A percentile compares a stretch with the other conserved stretches of the same genome.
Conservation (phyloP, 176 grass and related monocot species). For the Typha latifolia region DNA sequence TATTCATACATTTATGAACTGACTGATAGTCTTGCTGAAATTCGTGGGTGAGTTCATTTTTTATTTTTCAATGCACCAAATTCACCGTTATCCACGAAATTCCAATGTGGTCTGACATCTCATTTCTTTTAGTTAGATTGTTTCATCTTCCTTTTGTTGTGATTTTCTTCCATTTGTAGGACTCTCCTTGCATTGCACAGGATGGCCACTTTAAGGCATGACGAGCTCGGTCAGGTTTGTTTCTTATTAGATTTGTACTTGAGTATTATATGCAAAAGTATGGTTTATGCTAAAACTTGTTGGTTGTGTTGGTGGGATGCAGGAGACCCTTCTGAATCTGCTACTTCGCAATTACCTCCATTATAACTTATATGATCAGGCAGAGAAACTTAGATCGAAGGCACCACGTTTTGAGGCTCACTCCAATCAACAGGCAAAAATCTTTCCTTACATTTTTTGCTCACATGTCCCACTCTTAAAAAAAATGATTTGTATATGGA, state of each 20-base stretch:
- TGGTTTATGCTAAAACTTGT: slow-evolving; percentile 3
- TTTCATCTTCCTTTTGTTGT: slow-evolving; percentile 17
- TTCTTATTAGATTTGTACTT: not conserved
- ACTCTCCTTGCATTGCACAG: slow-evolving; percentile 58
- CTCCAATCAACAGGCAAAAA: slow-evolving; percentile 73
- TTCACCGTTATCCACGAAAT: not conserved
- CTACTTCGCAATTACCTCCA: slow-evolving; percentile 98
- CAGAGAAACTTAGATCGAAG: slow-evolving; percentile 91
- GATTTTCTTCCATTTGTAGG: slow-evolving; percentile 28
- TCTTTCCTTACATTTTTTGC: not conserved
- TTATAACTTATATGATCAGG: slow-evolving; percentile 85
- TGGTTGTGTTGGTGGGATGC: slow-evolving; percentile 5
- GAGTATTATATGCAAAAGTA: not conserved
- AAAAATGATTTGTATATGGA: slow-evolving; percentile 2
- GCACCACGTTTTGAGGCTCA: slow-evolving; percentile 91
- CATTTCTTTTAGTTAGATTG: slow-evolving; percentile 1
- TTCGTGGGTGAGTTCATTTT: slow-evolving; percentile 69
- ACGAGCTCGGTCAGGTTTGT: slow-evolving; percentile 90
- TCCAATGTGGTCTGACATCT: not conserved
- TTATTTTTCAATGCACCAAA: not conserved
- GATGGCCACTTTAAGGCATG: slow-evolving; percentile 66
- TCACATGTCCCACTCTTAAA: not conserved
- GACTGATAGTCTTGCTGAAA: slow-evolving; percentile 66
- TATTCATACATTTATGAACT: slow-evolving; percentile 64
- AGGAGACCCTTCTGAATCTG: slow-evolving; percentile 92